Base-by-base conservation (phyloP, 2,329 filamentous ascomycete species). In the Fonsecaea pedrosoi region DNA sequence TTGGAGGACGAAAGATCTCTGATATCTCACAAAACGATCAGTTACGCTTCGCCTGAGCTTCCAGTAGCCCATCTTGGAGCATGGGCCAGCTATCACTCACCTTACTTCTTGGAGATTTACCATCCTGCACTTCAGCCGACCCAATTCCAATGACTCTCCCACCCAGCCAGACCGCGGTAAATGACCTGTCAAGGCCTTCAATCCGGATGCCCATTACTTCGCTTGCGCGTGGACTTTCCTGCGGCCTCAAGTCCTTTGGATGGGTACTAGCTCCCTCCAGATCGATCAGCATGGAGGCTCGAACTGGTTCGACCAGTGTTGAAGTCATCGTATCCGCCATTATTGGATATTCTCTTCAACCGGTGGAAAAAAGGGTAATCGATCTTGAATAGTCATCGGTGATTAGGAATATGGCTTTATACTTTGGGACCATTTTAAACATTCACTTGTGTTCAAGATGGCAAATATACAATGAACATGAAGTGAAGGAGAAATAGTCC, bases 61-160 rank as follows among this genome's bases (percentile, higher is more conserved):
- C 35, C 18, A 4, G 15, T 13, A 9, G 4, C 6, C 21, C 6
- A 15, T 12, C 3, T 37, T 30, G 57, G 21, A 37, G 38, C 9
- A 57, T 38, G n/a, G 18, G 15, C 40, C 38, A 40, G 38, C 12
- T 40, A 21, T 15, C 37, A 55, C 53, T 65, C 34, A 69, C 62
- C 42, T 63, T 66, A 59, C 62, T 67, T 25, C 48, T 53, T 13
- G 15, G 56, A 10, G 62, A n/a, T n/a, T 42, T 45, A 13, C 42
- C 59, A 13, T 50, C 57, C 13, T 32, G 42, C 25, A 37, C 30
- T 25, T 54, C 58, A 40, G 40, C 37, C 8, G 62, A 65, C 8
- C 60, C 69, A 50, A 71, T 56, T 9, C 69, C 67, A 40, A 69
- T 42, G n/a, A 71, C 63, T 7, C 54, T 62, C 15, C 67, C 65